Base-by-base conservation (phyloP, 2,329 filamentous ascomycete genomes). In the Penicillium hordei region DNA sequence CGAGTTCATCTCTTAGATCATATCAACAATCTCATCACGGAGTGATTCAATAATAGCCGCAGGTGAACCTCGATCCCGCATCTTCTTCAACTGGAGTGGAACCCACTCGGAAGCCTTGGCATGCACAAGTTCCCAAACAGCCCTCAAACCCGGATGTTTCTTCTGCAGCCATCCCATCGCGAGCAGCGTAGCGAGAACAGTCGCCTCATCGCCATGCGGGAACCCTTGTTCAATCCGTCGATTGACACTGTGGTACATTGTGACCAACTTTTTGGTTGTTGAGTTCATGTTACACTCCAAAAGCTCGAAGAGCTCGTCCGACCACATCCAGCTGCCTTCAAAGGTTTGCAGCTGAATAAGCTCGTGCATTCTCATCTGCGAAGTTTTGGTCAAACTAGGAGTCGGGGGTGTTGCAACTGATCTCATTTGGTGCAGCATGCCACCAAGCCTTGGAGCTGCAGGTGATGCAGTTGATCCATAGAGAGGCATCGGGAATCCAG, bases 271-370 rank as follows among this genome's bases (percentile, higher is more conserved):
- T 1, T 15, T 25, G 4, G 8, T 46, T 12, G 38, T 34, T 3
- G 48, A n/a, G 3, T 15, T 13, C 38, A 40, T 31, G 25, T 56
- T 44, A 7, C 59, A 33, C 0, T 58, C 63, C 7, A 73, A 31
- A 5, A 70, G 19, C 3, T 46, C 29, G 23, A 72, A 66, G 4
- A 73, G 38, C 4, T 61, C 46, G 0, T 62, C 19, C 0, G 57
- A 70, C 70, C 73, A 78, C 0, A 56, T 46, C 84, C 85, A 88
- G 17, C 68, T 76, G 0, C 86, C 86, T 1, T 80, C 73, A 60
- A 86, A 87, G 0, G 72, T 72, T 68, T 89, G 87, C 4, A 85
- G 71, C 0, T 64, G 64, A 5, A 88, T 83, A 2, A 89, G 65
- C 0, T 61, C 62, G 13, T 79, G 69, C 17, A 40, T 25, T 21